Evolutionary conservation across 2,329 filamentous ascomycete species (phyloP).

Genomic region (Colletotrichum theobromicola): DNA sequence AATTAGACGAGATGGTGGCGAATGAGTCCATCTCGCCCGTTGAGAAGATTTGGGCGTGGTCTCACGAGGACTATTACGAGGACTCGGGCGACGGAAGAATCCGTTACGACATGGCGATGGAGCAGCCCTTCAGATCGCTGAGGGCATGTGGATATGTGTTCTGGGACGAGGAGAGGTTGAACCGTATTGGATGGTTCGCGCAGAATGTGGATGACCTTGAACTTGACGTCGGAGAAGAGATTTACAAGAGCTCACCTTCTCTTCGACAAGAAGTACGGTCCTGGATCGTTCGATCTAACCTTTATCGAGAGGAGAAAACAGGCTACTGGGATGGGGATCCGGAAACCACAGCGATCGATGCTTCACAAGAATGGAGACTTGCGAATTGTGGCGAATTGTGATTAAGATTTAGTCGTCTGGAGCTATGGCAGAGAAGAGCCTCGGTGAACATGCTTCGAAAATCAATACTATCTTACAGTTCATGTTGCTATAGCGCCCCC

Average conservation of each 20-base stretch:
- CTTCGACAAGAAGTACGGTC: background rate
- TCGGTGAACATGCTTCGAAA: background rate
- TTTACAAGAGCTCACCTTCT: background rate
- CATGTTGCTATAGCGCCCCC: too few species aligned
- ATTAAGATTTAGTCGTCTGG: background rate
- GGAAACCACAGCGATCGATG: background rate
- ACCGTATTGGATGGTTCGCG: background rate
- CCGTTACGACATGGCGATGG: background rate
- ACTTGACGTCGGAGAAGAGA: background rate
- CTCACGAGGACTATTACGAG: background rate
- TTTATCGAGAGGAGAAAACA: background rate
- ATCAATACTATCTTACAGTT: too few species aligned
- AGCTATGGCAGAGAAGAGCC: background rate
- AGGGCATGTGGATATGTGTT: background rate
- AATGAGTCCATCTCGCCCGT: background rate
- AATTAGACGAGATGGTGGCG: background rate
- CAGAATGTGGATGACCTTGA: background rate
- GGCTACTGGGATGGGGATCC: background rate
- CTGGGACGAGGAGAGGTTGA: background rate
- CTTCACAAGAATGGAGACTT: background rate
- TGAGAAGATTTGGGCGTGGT: background rate
- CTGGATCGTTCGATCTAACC: background rate
- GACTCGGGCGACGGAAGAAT: background rate
- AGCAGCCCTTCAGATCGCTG: background rate
- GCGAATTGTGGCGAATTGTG: background rate